Base-by-base conservation (phyloP, 257 asterid genomes). In the Rubia yunnanensis region DNA sequence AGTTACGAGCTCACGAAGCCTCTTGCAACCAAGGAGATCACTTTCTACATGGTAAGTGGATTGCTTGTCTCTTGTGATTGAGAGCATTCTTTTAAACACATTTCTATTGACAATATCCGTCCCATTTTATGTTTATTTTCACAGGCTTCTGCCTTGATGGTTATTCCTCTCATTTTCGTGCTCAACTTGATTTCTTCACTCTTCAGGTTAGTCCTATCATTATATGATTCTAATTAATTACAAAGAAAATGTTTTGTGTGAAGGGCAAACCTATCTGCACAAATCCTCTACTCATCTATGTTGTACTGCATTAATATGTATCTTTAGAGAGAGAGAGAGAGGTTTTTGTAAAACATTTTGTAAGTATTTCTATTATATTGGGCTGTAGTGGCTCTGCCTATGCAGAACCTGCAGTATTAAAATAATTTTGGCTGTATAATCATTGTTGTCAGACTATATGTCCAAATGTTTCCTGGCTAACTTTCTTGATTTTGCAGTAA, bases 131-230 rank as follows among this genome's bases (percentile, higher is more conserved):
- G 49, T 60, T 28, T 24, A 13, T 35, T 53, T 17, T 56, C 46
- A 27, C 57, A 80, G 85, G 80, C 85, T 14, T 65, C 81, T 36
- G 69, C 66, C 60, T 23, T 73, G 64, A 64, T 82, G 77, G 73
- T 60, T 10, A 53, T 80, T 54, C 83, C 81, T 36, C 60, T 77
- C 67, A 35, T 75, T 54, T 54, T 80, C 66, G 30, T 73, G 56
- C 41, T 75, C 5, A 73, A 75, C 70, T 32, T 34, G 65, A 31
- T 62, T 38, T 70, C 77, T 55, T 67, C 55, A 23, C 52, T 72
- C 50, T 36, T 36, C 62, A 46, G 68, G 85, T 79, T 70, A 70
- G 83, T 68, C 24, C 50, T 64, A 23, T 36, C 30, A 20, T 67
- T 49, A n/a, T 50, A 36, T 32, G 8, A 10, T 38, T 38, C 8